Evolutionary conservation across 2,329 filamentous ascomycete genomes (phyloP).

Genomic region (Arthroderma uncinatum): DNA sequence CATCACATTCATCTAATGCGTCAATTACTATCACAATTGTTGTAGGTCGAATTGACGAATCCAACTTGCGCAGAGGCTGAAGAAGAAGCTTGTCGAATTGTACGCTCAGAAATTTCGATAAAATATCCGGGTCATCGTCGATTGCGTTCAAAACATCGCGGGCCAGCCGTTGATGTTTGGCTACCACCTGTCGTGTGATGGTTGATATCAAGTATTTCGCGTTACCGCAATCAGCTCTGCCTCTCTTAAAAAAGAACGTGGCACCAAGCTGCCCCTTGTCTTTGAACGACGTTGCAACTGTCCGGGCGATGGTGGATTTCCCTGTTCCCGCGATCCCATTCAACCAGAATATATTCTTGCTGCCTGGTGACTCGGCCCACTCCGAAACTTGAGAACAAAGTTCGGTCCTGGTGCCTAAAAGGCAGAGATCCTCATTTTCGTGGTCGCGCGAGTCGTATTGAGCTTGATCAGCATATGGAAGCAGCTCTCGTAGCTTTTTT

Average conservation of each 20-base stretch:
- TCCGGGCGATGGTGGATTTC: constrained; percentile 7
- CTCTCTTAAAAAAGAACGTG: constrained; percentile 25
- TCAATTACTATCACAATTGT: constrained; percentile 10
- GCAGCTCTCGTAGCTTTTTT: too few species aligned
- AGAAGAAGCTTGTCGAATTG: constrained; percentile 21
- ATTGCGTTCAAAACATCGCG: too few species aligned
- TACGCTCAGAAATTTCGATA: constrained; percentile 17
- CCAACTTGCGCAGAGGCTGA: constrained; percentile 14
- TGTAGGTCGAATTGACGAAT: neutral
- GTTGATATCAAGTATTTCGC: constrained; percentile 22
- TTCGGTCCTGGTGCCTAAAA: constrained; percentile 17
- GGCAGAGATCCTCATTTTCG: too few species aligned
- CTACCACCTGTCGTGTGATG: constrained; percentile 11
- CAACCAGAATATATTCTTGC: constrained; percentile 23
- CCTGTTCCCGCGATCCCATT: constrained; percentile 23
- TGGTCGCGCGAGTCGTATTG: too few species aligned
- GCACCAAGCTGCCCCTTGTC: constrained; percentile 16
- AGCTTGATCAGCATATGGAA: too few species aligned
- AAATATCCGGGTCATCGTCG: constrained; percentile 21
- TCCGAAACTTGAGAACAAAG: constrained; percentile 17
- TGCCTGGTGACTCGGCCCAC: constrained; percentile 13
- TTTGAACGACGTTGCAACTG: constrained; percentile 14
- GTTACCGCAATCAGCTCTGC: constrained; percentile 14
- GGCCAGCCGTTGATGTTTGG: constrained; percentile 10
- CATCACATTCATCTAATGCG: constrained; percentile 8